Evolutionary conservation across 2,329 filamentous ascomycete species (phyloP).

Genomic region (Trichoderma arundinaceum): DNA sequence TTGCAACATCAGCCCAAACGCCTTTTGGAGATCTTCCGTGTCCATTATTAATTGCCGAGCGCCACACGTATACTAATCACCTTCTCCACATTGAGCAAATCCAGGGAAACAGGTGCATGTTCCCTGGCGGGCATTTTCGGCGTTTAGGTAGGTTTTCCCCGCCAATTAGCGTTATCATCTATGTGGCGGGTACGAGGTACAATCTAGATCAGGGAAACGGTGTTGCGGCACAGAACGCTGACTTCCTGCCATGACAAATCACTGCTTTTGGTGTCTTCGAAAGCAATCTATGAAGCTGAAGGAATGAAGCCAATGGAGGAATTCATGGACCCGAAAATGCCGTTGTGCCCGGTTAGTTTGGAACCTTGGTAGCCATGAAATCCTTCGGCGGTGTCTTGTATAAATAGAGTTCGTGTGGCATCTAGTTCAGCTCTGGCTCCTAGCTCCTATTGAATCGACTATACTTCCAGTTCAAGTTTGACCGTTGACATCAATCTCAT

Average conservation of each 20-base stretch:
- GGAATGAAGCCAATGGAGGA: background rate
- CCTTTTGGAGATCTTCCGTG: too few species aligned
- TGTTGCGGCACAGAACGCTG: background rate
- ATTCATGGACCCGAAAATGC: background rate
- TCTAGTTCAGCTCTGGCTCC: too few species aligned
- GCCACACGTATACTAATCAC: too few species aligned
- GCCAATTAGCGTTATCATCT: background rate
- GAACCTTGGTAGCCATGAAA: background rate
- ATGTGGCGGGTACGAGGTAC: slow-evolving; percentile 40
- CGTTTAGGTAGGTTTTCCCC: too few species aligned
- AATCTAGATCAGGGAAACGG: background rate
- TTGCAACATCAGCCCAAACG: too few species aligned
- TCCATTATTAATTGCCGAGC: too few species aligned
- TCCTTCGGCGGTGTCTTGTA: background rate
- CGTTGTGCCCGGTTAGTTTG: background rate
- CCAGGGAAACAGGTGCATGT: too few species aligned
- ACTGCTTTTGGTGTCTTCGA: background rate
- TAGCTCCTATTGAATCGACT: too few species aligned
- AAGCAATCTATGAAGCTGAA: background rate
- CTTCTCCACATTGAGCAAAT: too few species aligned
- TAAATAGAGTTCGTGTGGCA: background rate
- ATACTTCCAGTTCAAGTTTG: too few species aligned
- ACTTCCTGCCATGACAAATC: slow-evolving; percentile 1
- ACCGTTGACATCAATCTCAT: background rate
- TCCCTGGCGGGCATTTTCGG: too few species aligned